A percentile compares a stretch with the other conserved stretches of the same genome.
Evolutionary conservation across 306 rosid genomes (phyloP).

Genomic region (Begonia peltatifolia): DNA sequence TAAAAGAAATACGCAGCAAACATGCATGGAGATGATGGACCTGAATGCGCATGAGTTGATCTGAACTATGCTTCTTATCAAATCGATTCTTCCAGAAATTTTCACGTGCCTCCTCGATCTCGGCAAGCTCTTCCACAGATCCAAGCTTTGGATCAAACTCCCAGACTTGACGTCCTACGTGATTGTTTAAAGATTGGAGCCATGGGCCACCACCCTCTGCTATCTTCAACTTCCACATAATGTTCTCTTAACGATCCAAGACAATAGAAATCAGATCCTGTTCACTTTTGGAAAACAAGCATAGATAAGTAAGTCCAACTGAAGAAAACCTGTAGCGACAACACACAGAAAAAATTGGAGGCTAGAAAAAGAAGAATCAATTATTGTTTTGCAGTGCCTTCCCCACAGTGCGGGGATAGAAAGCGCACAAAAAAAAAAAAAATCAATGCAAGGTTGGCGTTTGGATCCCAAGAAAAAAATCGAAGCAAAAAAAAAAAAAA

Average conservation of each 20-base stretch:
- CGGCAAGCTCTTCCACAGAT: conserved; percentile 26
- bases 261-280: too few species aligned
- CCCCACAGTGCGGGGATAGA: too few species aligned
- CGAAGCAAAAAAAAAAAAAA: too few species aligned
- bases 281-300: too few species aligned
- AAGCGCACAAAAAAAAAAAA: too few species aligned
- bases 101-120: conserved; percentile 41
- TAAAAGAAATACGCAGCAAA: neutral
- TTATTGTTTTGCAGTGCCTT: too few species aligned
- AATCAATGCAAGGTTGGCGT: too few species aligned
- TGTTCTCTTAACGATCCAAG: neutral
- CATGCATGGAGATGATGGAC: conserved; percentile 8
- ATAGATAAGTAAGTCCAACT: too few species aligned
- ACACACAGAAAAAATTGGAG: too few species aligned
- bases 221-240: conserved; percentile 84
- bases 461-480: too few species aligned
- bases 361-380: too few species aligned
- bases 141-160: conserved; percentile 59
- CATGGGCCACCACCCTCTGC: conserved; percentile 62
- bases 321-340: too few species aligned
- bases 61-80: conserved; percentile 51
- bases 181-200: conserved; percentile 49
- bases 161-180: conserved; percentile 70
- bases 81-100: conserved; percentile 34
- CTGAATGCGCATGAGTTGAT: conserved; percentile 81